Evolutionary conservation across 495 filamentous ascomycete species (phyloP).

Genomic region (Xylaria curta): DNA sequence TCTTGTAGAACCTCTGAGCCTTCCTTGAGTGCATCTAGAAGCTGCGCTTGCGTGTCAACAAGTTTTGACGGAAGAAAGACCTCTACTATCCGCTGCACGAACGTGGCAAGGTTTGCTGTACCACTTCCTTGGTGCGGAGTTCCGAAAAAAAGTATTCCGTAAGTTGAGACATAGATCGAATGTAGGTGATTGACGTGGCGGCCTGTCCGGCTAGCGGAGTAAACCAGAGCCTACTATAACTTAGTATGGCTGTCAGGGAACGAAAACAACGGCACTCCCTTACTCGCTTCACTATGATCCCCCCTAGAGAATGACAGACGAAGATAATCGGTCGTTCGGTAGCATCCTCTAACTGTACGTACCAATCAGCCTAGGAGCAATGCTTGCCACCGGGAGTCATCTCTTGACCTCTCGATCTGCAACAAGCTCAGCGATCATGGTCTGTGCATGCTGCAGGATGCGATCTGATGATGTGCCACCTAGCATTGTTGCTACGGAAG

Average conservation of each 20-base stretch:
- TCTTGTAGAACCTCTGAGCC: constrained; percentile 50
- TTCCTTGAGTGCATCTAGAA: constrained; percentile 41
- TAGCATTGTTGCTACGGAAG: constrained; percentile 10
- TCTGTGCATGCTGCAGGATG: constrained; percentile 19
- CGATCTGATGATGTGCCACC: constrained; percentile 15
- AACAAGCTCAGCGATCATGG: constrained; percentile 21
- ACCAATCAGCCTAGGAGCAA: not conserved
- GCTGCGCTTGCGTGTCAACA: constrained; percentile 29
- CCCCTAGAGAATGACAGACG: constrained; percentile 21
- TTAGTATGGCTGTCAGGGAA: not conserved
- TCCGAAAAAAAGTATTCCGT: constrained; percentile 48
- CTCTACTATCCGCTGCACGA: constrained; percentile 16
- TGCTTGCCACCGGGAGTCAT: not conserved
- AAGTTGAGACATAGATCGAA: constrained; percentile 47
- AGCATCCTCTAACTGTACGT: constrained; percentile 10
- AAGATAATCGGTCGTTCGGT: constrained; percentile 19
- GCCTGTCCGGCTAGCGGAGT: constrained; percentile 36
- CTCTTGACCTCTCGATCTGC: constrained; percentile 21
- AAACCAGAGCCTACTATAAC: constrained; percentile 32
- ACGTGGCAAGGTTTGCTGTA: constrained; percentile 19
- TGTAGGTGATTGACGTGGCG: constrained; percentile 38
- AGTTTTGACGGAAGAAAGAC: constrained; percentile 23
- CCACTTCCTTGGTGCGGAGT: constrained; percentile 42
- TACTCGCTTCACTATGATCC: constrained; percentile 22
- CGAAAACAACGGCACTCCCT: not conserved